Evolutionary conservation across 2,329 filamentous ascomycete genomes (phyloP).

Genomic region (Teratosphaeria epicoccoides): DNA sequence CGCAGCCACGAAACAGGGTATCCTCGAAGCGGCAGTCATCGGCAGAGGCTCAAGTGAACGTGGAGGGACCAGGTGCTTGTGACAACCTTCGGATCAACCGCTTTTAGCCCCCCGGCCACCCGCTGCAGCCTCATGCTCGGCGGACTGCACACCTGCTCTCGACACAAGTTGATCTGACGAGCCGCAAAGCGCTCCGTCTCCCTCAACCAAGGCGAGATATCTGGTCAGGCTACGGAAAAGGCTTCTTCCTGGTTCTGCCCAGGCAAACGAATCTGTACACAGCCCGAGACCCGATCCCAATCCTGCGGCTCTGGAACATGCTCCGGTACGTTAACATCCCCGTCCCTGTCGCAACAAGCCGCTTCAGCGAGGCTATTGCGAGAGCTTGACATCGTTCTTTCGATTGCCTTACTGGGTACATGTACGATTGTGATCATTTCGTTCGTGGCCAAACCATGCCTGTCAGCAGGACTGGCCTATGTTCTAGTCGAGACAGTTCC

Average conservation of each 20-base stretch:
- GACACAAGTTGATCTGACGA: background rate
- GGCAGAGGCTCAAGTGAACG: slow-evolving; percentile 4
- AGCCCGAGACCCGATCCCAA: background rate
- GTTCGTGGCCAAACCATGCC: background rate
- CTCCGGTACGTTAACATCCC: background rate
- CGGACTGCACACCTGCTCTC: background rate
- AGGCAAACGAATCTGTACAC: background rate
- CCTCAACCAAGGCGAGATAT: background rate
- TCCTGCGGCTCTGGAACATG: slow-evolving; percentile 2
- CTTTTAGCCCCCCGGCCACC: background rate
- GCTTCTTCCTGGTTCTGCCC: background rate
- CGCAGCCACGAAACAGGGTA: background rate
- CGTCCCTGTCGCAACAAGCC: background rate
- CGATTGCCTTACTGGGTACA: slow-evolving; percentile 1
- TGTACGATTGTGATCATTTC: background rate
- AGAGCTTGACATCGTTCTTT: background rate
- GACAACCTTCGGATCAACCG: background rate
- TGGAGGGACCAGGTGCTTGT: background rate
- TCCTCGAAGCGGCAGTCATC: background rate
- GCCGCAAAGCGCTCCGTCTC: too few species aligned
- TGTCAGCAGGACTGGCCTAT: background rate
- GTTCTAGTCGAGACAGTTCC: background rate
- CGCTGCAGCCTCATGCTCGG: background rate
- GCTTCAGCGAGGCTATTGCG: background rate
- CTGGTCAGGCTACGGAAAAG: background rate